phyloP scores from a whole-genome alignment of 805 yeast species.

The Metschnikowia orientalis region DNA sequence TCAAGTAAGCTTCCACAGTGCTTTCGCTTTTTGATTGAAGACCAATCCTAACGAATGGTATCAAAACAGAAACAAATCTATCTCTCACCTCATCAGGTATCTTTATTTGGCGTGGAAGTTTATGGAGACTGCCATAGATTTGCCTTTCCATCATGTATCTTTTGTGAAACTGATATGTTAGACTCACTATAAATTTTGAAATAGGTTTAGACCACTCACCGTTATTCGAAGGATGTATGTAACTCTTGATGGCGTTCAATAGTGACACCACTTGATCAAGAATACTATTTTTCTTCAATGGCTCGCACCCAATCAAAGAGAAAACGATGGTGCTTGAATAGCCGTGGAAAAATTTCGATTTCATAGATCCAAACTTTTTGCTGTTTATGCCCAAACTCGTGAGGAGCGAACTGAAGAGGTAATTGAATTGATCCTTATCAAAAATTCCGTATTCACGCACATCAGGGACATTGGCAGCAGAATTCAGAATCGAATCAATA shows the following conservation, averaged over 20 bases:
- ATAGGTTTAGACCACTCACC: slow-evolving; percentile 83
- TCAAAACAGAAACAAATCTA: slow-evolving; percentile 47
- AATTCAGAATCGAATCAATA: neutral
- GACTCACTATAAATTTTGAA: slow-evolving; percentile 57
- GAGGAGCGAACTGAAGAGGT: slow-evolving; percentile 52
- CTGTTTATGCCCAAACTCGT: slow-evolving; percentile 45
- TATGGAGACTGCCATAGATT: slow-evolving; percentile 22
- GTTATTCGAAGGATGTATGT: slow-evolving; percentile 87
- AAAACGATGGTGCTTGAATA: slow-evolving; percentile 48
- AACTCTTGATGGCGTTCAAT: slow-evolving; percentile 69
- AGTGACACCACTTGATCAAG: slow-evolving; percentile 51
- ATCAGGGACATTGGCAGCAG: slow-evolving; percentile 17
- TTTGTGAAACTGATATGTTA: slow-evolving; percentile 57
- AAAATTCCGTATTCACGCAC: slow-evolving; percentile 61
- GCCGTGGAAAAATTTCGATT: slow-evolving; percentile 39
- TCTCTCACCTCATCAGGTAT: slow-evolving; percentile 31
- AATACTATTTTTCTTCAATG: slow-evolving; percentile 41
- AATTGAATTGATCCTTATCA: slow-evolving; percentile 55
- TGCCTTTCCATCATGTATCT: slow-evolving; percentile 50
- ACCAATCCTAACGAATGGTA: slow-evolving; percentile 60
- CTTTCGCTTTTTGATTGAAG: slow-evolving; percentile 69
- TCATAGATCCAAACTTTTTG: slow-evolving; percentile 43
- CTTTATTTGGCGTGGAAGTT: slow-evolving; percentile 30
- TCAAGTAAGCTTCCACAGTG: slow-evolving; percentile 54
- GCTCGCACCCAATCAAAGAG: slow-evolving; percentile 52